These are phyloP conservation scores for Pueraria montana DNA, from an alignment of 306 rosid genomes.

Conservation along the genomic window DNA sequence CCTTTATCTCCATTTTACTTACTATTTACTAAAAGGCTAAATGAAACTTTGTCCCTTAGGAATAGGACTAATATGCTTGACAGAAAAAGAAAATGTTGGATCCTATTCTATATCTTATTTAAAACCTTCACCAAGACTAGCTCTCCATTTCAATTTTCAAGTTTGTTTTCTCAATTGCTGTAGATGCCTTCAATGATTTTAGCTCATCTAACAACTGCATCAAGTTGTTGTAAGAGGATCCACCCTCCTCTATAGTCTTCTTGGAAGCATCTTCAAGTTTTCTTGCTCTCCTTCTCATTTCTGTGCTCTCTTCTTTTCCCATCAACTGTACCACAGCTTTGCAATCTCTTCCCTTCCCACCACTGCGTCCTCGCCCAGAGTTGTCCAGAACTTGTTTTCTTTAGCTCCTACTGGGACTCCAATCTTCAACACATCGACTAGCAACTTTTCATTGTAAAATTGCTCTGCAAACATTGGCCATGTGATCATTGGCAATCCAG, in stretches of 20 bases:
- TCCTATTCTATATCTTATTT: background rate
- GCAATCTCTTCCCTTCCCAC: slow-evolving; percentile 37
- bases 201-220: slow-evolving; percentile 40
- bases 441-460: slow-evolving; percentile 46
- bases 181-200: slow-evolving; percentile 40
- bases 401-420: slow-evolving; percentile 29
- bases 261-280: background rate
- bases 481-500: slow-evolving; percentile 45
- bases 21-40: background rate
- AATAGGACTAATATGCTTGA: background rate
- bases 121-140: background rate
- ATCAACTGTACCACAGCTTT: slow-evolving; percentile 38
- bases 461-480: slow-evolving; percentile 49
- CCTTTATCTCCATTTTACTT: background rate
- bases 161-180: slow-evolving; percentile 2
- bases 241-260: too few species aligned
- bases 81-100: background rate
- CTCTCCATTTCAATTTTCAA: background rate
- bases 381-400: slow-evolving; percentile 11
- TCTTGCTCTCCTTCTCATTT: slow-evolving; percentile 47
- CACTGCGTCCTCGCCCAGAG: background rate
- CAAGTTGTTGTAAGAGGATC: background rate
- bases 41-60: background rate
- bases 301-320: slow-evolving; percentile 40
- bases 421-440: slow-evolving; percentile 20